Conservation (phyloP, 495 filamentous ascomycete species). For the Penicillium waksmanii region DNA sequence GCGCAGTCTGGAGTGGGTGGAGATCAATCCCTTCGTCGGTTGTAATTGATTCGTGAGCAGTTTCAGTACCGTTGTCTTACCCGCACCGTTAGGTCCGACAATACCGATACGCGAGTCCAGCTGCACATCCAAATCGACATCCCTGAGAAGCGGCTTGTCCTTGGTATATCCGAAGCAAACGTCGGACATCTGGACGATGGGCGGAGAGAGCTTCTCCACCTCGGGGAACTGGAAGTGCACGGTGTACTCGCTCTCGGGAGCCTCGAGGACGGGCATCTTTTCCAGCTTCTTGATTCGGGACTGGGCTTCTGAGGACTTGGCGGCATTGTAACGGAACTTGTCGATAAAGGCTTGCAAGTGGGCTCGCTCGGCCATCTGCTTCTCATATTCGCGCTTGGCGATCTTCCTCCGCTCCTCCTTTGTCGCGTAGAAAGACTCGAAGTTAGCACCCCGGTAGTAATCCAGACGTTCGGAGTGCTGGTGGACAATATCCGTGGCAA, state of each 20-base stretch:
- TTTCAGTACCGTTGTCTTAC: conserved; percentile 96
- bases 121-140: conserved; percentile 95
- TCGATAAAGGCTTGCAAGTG: conserved; percentile 97
- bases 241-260: conserved; percentile 91
- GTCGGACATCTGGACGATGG: conserved; percentile 95
- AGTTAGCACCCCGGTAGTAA: conserved; percentile 98
- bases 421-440: conserved; percentile 96
- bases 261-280: conserved; percentile 88
- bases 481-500: conserved; percentile 99
- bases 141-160: conserved; percentile 77
- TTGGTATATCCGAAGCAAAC: conserved; percentile 89
- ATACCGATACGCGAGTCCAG: conserved; percentile 98
- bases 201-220: conserved; percentile 94
- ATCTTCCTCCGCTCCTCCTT: conserved; percentile 97
- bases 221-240: conserved; percentile 98
- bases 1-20: conserved; percentile 81
- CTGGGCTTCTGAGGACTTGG: conserved; percentile 97
- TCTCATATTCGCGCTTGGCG: conserved; percentile 97
- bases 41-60: conserved; percentile 86
- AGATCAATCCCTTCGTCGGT: conserved; percentile 79
- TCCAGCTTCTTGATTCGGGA: conserved; percentile 99
- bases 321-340: conserved; percentile 99
- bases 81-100: conserved; percentile 96
- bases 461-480: conserved; percentile 96
- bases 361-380: conserved; percentile 90